Conservation (phyloP, 371 early-diverging fungal species). For the Globomyces sp. region DNA sequence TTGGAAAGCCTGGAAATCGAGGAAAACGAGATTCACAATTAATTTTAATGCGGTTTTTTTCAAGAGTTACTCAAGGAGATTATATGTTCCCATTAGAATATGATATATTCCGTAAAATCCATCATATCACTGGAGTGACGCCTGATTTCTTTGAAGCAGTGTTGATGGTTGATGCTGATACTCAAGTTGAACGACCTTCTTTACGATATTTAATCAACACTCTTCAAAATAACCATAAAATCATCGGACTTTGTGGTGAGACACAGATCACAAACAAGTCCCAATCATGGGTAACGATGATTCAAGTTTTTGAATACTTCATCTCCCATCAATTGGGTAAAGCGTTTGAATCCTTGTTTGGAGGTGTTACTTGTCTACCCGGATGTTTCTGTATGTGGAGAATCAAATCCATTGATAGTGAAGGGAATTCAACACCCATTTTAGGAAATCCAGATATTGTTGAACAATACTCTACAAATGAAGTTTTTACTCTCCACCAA, state of each 20-base stretch:
- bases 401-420: constrained; percentile 72
- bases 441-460: constrained; percentile 90
- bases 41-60: constrained; percentile 94
- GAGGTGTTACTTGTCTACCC: constrained; percentile 76
- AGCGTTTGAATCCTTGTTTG: constrained; percentile 99
- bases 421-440: constrained; percentile 61
- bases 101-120: constrained; percentile 88
- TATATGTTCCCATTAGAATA: constrained; percentile 91
- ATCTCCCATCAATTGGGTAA: constrained; percentile 89
- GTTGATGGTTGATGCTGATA: constrained; percentile 96
- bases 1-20: constrained; percentile 87
- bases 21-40: constrained; percentile 99
- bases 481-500: constrained; percentile 97
- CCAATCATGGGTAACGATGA: constrained; percentile 89
- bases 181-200: constrained; percentile 80
- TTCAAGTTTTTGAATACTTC: constrained; percentile 97
- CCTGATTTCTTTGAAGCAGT: constrained; percentile 27
- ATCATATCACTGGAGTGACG: constrained; percentile 38
- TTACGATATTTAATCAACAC: constrained; percentile 84
- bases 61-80: constrained; percentile 88
- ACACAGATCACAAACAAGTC: constrained; percentile 78
- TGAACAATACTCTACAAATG: constrained; percentile 91
- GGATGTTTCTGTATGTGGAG: constrained; percentile 73
- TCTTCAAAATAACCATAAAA: constrained; percentile 84
- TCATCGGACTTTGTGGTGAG: constrained; percentile 85